Evolutionary conservation across 1,139 yeast genomes (phyloP).

Genomic region (Suhomyces bolitotheri): DNA sequence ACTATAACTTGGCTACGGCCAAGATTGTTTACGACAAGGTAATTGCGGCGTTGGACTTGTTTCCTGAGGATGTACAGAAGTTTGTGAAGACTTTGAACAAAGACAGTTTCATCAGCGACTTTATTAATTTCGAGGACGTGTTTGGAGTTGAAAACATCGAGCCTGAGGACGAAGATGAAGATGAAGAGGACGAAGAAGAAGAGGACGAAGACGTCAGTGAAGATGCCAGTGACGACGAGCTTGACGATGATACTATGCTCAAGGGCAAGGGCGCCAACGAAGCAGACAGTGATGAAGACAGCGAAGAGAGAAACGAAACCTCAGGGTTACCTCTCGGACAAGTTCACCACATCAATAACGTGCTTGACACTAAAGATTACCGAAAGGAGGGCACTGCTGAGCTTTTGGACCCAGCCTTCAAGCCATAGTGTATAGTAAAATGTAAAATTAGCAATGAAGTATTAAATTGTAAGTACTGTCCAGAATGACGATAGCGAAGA

Average conservation of each 20-base stretch:
- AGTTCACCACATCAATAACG: conserved; percentile 11
- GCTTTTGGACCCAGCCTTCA: conserved; percentile 27
- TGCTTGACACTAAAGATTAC: conserved; percentile 6
- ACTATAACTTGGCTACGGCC: conserved; percentile 29
- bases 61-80: conserved; percentile 23
- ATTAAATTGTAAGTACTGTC: conserved; percentile 1
- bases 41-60: conserved; percentile 18
- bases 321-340: conserved; percentile 10
- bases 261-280: conserved; percentile 11
- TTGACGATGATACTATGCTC: conserved; percentile 14
- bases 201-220: conserved; percentile 15
- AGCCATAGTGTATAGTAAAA: conserved; percentile 16
- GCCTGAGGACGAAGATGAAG: conserved; percentile 11
- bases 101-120: conserved; percentile 35
- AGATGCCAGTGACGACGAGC: conserved; percentile 16
- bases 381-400: conserved; percentile 18
- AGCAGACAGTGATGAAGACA: conserved; percentile 17
- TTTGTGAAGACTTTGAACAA: conserved; percentile 25
- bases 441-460: conserved; percentile 1
- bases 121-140: conserved; percentile 28
- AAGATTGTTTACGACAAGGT: conserved; percentile 30
- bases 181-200: conserved; percentile 13
- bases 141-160: conserved; percentile 11
- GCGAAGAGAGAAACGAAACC: conserved; percentile 6
- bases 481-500: neutral